phyloP scores from a whole-genome alignment of 768 basidiomycete genomes.

The Leucocoprinus birnbaumii region DNA sequence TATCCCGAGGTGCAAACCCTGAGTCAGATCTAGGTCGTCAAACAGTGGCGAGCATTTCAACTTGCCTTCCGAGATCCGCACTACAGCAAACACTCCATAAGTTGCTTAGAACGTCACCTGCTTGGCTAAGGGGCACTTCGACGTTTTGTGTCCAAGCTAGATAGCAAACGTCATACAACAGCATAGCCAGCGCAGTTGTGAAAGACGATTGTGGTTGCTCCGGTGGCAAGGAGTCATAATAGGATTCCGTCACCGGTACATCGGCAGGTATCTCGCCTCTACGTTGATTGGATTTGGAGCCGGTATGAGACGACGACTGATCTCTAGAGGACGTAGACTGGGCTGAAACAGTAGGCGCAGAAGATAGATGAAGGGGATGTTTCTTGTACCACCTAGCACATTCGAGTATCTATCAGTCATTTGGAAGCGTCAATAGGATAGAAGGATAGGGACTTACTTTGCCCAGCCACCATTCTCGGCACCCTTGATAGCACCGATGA shows the following conservation, averaged over 20 bases:
- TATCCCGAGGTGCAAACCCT: too few relatives aligned
- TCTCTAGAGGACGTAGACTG: neutral
- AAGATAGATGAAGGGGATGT: slow-evolving; percentile 65
- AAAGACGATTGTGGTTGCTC: slow-evolving; percentile 44
- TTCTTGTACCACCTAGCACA: slow-evolving; percentile 60
- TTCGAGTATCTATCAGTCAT: neutral
- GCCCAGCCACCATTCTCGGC: slow-evolving; percentile 74
- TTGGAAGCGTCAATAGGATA: neutral
- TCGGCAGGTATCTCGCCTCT: neutral
- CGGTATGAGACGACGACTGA: neutral
- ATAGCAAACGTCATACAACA: slow-evolving; percentile 79
- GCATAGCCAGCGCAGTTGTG: slow-evolving; percentile 81
- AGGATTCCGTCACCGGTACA: slow-evolving; percentile 4
- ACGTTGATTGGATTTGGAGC: neutral
- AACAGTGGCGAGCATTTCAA: neutral
- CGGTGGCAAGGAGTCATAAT: slow-evolving; percentile 11
- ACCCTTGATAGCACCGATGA: slow-evolving; percentile 70
- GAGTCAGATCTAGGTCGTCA: neutral
- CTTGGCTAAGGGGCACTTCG: slow-evolving; percentile 71
- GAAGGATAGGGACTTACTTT: neutral
- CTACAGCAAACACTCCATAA: slow-evolving; percentile 82
- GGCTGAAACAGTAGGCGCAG: slow-evolving; percentile 12
- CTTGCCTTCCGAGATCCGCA: slow-evolving; percentile 64
- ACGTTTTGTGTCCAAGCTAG: slow-evolving; percentile 81
- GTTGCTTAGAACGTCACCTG: slow-evolving; percentile 74